Evolutionary conservation across 805 yeast species (phyloP).

Genomic region (Wickerhamiella hasegawae): DNA sequence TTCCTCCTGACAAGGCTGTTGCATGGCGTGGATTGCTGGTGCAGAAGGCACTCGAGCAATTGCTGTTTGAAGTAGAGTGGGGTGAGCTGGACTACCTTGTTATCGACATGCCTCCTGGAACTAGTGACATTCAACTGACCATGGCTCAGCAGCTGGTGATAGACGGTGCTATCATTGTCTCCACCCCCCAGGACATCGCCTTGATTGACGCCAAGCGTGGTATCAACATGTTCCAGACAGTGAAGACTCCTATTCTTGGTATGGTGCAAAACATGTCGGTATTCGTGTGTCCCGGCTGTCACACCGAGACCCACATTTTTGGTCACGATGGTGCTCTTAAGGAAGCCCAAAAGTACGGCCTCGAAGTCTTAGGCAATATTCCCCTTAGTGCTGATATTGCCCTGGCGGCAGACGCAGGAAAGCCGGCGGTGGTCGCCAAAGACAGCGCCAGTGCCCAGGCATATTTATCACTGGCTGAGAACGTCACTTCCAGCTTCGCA

Average conservation of each 20-base stretch:
- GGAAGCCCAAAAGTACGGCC: conserved; percentile 32
- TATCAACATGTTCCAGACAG: conserved; percentile 58
- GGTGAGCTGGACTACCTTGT: conserved; percentile 46
- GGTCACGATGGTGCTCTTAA: conserved; percentile 46
- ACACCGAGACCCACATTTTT: conserved; percentile 57
- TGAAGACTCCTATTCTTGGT: conserved; percentile 57
- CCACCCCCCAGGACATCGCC: conserved; percentile 80
- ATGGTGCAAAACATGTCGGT: conserved; percentile 73
- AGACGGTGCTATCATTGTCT: conserved; percentile 67
- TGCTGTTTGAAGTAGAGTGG: conserved; percentile 76
- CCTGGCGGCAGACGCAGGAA: conserved; percentile 43
- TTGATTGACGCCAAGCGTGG: conserved; percentile 69
- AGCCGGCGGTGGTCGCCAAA: conserved; percentile 28
- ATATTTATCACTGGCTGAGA: conserved; percentile 8
- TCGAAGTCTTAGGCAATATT: conserved; percentile 45
- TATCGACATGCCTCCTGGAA: conserved; percentile 82
- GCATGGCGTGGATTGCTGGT: conserved; percentile 84
- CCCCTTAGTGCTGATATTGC: conserved; percentile 54
- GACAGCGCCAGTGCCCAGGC: conserved; percentile 1
- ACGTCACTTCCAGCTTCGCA: too few species aligned
- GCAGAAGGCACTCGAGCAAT: conserved; percentile 72
- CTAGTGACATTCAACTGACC: conserved; percentile 76
- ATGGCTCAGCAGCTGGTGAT: conserved; percentile 63
- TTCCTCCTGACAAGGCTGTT: conserved; percentile 45
- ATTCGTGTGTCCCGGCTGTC: conserved; percentile 59